Percentiles rank a stretch among this genome's conserved stretches.
These are phyloP conservation scores for Artemisia argyi DNA, from an alignment of 129 eudicot species.

Conservation along the genomic window DNA sequence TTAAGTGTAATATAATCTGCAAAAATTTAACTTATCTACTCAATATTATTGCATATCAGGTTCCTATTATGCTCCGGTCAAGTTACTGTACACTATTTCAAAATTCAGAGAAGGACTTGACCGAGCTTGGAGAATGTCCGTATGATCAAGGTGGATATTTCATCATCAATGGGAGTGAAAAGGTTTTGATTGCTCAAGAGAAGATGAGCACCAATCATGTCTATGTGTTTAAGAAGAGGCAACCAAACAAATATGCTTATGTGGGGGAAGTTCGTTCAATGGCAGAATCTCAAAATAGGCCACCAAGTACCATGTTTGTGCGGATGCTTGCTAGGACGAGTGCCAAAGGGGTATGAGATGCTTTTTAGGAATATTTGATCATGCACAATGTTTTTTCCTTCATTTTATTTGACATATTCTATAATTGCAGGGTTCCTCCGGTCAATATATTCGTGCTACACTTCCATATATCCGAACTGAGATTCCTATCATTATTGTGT, in stretches of 20 bases:
- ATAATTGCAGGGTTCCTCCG: conserved; percentile 81
- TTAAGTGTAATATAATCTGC: background rate
- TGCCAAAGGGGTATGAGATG: conserved; percentile 80
- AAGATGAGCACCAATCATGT: conserved; percentile 99
- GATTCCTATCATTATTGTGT: conserved; percentile 88
- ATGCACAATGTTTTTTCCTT: background rate
- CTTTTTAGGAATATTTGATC: background rate
- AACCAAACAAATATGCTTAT: conserved; percentile 92
- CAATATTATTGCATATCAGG: conserved; percentile 38
- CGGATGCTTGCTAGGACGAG: conserved; percentile 92
- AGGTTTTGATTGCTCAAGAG: conserved; percentile 94
- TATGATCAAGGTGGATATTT: conserved; percentile 98
- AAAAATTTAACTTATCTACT: conserved; percentile 2
- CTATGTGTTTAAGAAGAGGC: conserved; percentile 91
- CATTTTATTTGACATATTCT: background rate
- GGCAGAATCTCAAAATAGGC: conserved; percentile 88
- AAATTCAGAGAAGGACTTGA: conserved; percentile 88
- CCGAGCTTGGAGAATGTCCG: conserved; percentile 98
- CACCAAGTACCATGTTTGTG: conserved; percentile 95
- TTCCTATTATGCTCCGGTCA: conserved; percentile 95
- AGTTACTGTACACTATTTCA: conserved; percentile 87
- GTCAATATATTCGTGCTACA: conserved; percentile 93
- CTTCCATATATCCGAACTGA: conserved; percentile 93
- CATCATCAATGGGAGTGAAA: conserved; percentile 96
- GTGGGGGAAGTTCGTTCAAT: conserved; percentile 92